Evolutionary conservation across 768 basidiomycete genomes (phyloP).

Genomic region (Leccinum uliginosum): DNA sequence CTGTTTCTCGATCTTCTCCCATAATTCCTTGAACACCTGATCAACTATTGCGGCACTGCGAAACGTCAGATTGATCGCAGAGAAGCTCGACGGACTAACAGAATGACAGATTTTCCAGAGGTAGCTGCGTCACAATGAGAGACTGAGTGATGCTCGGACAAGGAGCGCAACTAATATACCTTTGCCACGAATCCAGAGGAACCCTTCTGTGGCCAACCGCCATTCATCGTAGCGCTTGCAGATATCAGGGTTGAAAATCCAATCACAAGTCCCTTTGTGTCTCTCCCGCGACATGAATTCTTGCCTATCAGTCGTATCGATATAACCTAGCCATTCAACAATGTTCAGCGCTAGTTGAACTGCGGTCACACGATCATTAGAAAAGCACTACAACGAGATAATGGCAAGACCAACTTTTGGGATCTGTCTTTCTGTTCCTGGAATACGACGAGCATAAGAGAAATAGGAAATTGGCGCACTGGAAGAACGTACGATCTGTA

Average conservation of each 20-base stretch:
- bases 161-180: slow-evolving; percentile 1
- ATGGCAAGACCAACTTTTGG: slow-evolving; percentile 17
- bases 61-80: slow-evolving; percentile 2
- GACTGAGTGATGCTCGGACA: not conserved
- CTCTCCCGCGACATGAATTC: slow-evolving; percentile 23
- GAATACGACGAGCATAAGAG: not conserved
- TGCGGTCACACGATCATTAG: slow-evolving; percentile 6
- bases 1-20: slow-evolving; percentile 20
- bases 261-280: slow-evolving; percentile 22
- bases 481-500: slow-evolving; percentile 15
- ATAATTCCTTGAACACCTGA: slow-evolving; percentile 19
- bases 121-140: slow-evolving; percentile 14
- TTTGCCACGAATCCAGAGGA: slow-evolving; percentile 26
- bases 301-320: slow-evolving; percentile 23
- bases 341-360: slow-evolving; percentile 22
- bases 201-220: slow-evolving; percentile 16
- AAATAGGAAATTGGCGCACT: too few relatives aligned
- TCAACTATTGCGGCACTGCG: slow-evolving; percentile 23
- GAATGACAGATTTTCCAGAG: slow-evolving; percentile 22
- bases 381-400: not conserved
- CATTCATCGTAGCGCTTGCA: slow-evolving; percentile 19
- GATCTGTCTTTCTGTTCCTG: slow-evolving; percentile 18
- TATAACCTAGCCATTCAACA: slow-evolving; percentile 21
- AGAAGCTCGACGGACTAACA: slow-evolving; percentile 9
- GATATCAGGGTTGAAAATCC: slow-evolving; percentile 19